phyloP scores from a whole-genome alignment of 495 filamentous ascomycete species.

The Sporormia fimetaria region DNA sequence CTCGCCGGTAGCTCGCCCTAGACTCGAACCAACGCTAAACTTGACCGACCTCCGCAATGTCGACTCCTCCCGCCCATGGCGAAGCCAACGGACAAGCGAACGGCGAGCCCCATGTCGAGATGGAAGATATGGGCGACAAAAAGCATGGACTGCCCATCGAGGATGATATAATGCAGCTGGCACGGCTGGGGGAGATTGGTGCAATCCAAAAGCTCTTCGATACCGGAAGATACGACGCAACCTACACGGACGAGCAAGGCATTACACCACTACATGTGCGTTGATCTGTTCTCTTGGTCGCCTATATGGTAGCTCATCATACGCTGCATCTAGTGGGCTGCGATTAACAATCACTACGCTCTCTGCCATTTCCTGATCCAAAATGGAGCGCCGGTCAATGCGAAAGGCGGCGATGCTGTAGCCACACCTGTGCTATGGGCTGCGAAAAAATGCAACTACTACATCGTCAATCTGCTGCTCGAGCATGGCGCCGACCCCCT shows the following conservation, averaged over 20 bases:
- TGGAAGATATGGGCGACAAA: constrained; percentile 19
- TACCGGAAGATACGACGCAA: constrained; percentile 64
- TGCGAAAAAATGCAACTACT: constrained; percentile 85
- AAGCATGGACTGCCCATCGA: constrained; percentile 46
- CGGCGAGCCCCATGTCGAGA: constrained; percentile 22
- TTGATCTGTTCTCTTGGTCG: constrained; percentile 1
- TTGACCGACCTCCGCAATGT: constrained; percentile 7
- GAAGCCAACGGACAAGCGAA: constrained; percentile 11
- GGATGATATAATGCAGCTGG: constrained; percentile 91
- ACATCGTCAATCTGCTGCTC: constrained; percentile 69
- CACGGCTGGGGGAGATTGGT: constrained; percentile 71
- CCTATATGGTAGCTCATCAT: not conserved
- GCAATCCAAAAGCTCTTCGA: constrained; percentile 84
- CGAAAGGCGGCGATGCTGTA: constrained; percentile 84
- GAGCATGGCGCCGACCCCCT: constrained; percentile 81
- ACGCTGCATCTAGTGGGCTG: constrained; percentile 66
- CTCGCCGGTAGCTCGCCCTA: not conserved
- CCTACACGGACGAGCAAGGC: constrained; percentile 74
- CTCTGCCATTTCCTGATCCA: constrained; percentile 93
- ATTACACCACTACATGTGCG: constrained; percentile 92
- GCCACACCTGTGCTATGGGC: constrained; percentile 96
- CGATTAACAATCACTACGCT: constrained; percentile 96
- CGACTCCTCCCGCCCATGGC: constrained; percentile 7
- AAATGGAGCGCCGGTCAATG: constrained; percentile 80
- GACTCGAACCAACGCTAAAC: not conserved